These are phyloP conservation scores for Fraxinus sp. DNA, from an alignment of 305 asterid species.

Conservation along the genomic window DNA sequence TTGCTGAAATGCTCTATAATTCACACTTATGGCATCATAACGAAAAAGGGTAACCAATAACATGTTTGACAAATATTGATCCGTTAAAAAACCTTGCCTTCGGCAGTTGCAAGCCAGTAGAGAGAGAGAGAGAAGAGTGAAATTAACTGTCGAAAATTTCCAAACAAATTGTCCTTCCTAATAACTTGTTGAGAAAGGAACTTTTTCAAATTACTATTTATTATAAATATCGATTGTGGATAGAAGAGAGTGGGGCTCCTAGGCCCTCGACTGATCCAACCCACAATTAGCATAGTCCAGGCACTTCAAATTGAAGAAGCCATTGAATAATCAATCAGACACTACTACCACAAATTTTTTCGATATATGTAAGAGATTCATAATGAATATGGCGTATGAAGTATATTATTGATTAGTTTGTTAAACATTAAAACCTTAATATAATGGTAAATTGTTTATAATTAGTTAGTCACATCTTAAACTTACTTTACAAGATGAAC, in stretches of 20 bases:
- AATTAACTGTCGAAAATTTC: neutral
- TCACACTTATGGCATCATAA: neutral
- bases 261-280: neutral
- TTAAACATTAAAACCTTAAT: neutral
- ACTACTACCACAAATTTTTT: neutral
- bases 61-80: neutral
- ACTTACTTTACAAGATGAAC: neutral
- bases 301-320: neutral
- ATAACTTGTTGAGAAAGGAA: conserved; percentile 13
- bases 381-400: neutral
- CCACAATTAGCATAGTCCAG: neutral
- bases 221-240: neutral
- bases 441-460: neutral
- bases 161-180: conserved; percentile 16
- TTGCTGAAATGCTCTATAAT: neutral
- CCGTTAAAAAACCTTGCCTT: conserved; percentile 14
- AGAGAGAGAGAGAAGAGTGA: neutral
- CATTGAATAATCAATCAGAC: neutral
- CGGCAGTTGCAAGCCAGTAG: conserved; percentile 4
- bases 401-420: neutral
- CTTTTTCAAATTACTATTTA: neutral
- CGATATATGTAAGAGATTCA: neutral
- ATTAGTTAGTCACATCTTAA: neutral
- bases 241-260: neutral
- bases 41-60: conserved; percentile 13